Base-by-base conservation (phyloP, 805 yeast species). In the Ogataea henricii region DNA sequence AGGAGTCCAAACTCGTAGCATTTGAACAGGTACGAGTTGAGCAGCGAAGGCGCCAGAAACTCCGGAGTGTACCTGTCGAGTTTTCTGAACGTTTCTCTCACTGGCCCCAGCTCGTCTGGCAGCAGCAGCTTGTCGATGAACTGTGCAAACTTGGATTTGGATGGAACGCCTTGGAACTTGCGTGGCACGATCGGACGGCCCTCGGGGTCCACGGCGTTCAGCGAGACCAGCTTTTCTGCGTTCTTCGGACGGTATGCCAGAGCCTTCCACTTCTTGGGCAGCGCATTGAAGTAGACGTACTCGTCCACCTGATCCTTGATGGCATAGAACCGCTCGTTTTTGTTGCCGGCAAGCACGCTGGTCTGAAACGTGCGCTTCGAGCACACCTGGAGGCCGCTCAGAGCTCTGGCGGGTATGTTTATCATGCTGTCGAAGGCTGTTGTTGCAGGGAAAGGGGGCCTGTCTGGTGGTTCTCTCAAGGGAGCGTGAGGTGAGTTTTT, bases 241-340 rank as follows among this genome's bases (percentile, higher is more conserved):
- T 60, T 59, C 23, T 53, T 57, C 12, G 47, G 37, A 40, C 64
- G 57, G 37, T 61, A 65, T 10, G 63, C 63, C 16, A 57, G 42
- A 1, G 59, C 57, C 32, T 47, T 56, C 53, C 58, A 51, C 32
- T 52, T 55, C 17, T 57, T 54, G 1, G 59, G 53, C 10, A 64
- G 33, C 8, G 62, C 42, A 18, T 54, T 49, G 49, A 43, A 60
- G 40, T 64, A 59, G 16, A 58, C 49, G 30, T 54, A 66, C n/a
- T 61, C 65, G 43, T 66, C 69, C 18, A 66, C 53, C 32, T 60
- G 60, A 18, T 54, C 51, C 39, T 64, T 65, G 40, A 63, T 61
- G 10, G 44, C 56, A 35, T 53, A 53, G 33, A 41, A 49, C 2
- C 35, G 40, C 20, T 40, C 43, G 16, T 40, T 40, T 13, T 39